Conservation (phyloP, 768 basidiomycete species). For the Mycena metata region DNA sequence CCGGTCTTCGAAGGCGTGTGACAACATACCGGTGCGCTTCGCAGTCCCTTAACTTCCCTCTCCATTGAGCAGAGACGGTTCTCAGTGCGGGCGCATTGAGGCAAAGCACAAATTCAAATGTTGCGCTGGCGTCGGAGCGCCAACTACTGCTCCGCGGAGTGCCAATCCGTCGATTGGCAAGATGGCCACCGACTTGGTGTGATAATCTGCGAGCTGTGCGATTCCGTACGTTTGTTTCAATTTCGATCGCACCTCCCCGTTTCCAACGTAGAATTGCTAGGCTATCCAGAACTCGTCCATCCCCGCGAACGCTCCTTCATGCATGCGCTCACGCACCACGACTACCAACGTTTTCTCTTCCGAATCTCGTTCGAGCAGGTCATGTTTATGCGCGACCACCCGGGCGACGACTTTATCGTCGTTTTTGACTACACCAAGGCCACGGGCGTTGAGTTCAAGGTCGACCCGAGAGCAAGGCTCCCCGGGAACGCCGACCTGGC, state of each 20-base stretch:
- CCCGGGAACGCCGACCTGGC: not conserved
- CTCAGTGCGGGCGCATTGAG: not conserved
- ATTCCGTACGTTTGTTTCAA: not conserved
- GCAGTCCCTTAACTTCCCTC: no score
- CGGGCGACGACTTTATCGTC: not conserved
- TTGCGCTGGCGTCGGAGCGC: not conserved
- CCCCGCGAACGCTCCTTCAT: constrained; percentile 13
- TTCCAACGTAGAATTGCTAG: no score
- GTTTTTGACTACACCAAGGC: constrained; percentile 15
- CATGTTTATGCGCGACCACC: constrained; percentile 8
- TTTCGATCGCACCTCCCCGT: not conserved
- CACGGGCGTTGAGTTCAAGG: constrained; percentile 3
- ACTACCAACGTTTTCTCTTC: not conserved
- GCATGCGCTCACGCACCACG: constrained; percentile 3
- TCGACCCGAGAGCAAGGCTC: not conserved
- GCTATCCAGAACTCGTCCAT: not conserved
- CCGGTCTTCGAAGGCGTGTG: constrained; percentile 1
- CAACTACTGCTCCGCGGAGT: constrained; percentile 8
- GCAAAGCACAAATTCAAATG: not conserved
- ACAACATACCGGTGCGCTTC: not conserved
- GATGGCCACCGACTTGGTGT: not conserved
- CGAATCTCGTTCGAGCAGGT: not conserved
- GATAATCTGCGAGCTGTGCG: not conserved
- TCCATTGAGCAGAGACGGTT: no score
- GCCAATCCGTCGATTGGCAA: not conserved